Evolutionary conservation across 169 alveolate genomes (phyloP).

Genomic region (Eimeria maxima): DNA sequence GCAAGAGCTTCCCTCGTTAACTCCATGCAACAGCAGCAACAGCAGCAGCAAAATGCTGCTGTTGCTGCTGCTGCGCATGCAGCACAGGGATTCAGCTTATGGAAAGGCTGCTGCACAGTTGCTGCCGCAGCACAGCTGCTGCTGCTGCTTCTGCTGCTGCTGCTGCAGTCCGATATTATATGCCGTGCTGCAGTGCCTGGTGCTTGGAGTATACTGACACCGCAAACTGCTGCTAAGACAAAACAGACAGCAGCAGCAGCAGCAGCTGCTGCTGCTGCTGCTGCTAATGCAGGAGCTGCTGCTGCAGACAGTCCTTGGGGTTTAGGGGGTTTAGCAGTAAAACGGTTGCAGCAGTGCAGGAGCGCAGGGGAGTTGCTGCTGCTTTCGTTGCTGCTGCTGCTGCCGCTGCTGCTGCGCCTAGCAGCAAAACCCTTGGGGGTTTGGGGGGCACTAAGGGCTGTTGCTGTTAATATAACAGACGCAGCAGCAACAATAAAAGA

Average conservation of each 20-base stretch:
- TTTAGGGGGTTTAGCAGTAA: background rate
- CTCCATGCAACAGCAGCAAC: conserved; percentile 2
- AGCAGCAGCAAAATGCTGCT: conserved; percentile 17
- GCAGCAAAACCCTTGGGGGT: conserved; percentile 38
- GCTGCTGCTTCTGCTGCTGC: conserved; percentile 36
- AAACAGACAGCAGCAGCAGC: conserved; percentile 10
- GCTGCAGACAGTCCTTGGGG: conserved; percentile 28
- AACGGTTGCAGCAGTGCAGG: conserved; percentile 18
- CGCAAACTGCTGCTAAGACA: background rate
- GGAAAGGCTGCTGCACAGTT: background rate
- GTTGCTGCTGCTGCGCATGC: background rate
- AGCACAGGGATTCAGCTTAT: conserved; percentile 12
- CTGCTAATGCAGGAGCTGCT: background rate
- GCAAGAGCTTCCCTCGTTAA: background rate
- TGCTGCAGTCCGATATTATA: background rate
- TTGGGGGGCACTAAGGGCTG: background rate
- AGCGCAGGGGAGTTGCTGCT: background rate
- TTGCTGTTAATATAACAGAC: background rate
- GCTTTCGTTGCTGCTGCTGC: background rate
- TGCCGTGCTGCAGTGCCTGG: background rate
- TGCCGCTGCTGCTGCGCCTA: background rate
- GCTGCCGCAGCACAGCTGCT: background rate
- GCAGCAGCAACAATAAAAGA: background rate
- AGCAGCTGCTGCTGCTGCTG: background rate
- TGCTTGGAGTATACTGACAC: background rate